Base-by-base conservation (phyloP, 768 basidiomycete genomes). In the Leccinum barrowsii region DNA sequence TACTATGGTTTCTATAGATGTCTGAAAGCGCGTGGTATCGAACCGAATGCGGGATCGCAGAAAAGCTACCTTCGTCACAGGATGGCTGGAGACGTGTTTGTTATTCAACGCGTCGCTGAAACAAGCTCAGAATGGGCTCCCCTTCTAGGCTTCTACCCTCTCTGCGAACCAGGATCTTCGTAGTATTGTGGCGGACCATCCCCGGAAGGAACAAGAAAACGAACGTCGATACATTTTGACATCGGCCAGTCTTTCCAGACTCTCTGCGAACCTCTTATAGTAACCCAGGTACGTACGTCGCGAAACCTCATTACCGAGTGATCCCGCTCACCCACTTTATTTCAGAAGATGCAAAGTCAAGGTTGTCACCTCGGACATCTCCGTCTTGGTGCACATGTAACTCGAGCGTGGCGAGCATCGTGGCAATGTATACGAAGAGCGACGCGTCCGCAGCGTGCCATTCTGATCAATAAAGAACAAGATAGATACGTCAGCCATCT, bases 391-490 rank as follows among this genome's bases (percentile, higher is more conserved):
- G 32, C 22, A n/a, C 28, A 21, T 15, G 17, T 22, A 64, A 61
- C 1, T 56, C 57, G 28, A 66, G 21, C 2, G 52, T 63, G 5
- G 64, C 56, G 11, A 63, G 64, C 59, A 66, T 66, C 13, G 52
- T 59, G 30, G 34, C 19, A 21, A 49, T 24, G 22, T 5, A 47
- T 11, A 21, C n/a, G 24, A 52, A 65, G 24, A 63, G 34, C 1
- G 61, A 46, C 12, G 56, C 56, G 40, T 58, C 61, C 0, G 55
- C 61, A 0, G 51, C 22, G 32, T 56, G 11, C 7, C 54, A 52
- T n/a, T 44, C 58, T 66, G 1, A 19, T 49, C 4, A 28, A 19
- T 13, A 22, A 22, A 47, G 46, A 22, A 22, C 19, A 47, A 7
- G 6, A 47, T 47, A 42, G n/a, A 5, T 42, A 42, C 2, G 22